Percentiles rank a stretch among this genome's conserved stretches.
These are phyloP conservation scores for Adiantum capillusveneris DNA, from an alignment of 75 land plant species.

Conservation along the genomic window DNA sequence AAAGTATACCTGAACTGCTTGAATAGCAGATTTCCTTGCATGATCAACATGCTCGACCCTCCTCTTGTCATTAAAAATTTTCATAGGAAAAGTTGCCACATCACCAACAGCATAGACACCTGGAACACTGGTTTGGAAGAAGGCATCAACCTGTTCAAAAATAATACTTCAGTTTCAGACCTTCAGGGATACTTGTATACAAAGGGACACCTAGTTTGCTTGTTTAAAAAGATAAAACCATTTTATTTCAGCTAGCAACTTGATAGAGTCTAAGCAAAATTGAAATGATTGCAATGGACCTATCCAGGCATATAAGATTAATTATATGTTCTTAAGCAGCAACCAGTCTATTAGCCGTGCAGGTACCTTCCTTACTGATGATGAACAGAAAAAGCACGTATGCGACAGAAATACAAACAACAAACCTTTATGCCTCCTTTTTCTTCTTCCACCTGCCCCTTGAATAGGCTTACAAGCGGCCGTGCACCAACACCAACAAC, in stretches of 20 bases:
- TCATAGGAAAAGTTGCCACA: conserved; percentile 93
- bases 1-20: conserved; percentile 87
- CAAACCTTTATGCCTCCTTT: conserved; percentile 94
- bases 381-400: not conserved
- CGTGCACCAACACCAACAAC: conserved; percentile 95
- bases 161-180: too few species aligned
- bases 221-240: too few species aligned
- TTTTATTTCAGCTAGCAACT: too few species aligned
- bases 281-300: too few species aligned
- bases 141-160: conserved; percentile 69
- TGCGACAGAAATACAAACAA: not conserved
- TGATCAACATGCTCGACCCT: conserved; percentile 98
- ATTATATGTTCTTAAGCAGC: too few species aligned
- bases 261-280: too few species aligned
- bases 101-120: conserved; percentile 25
- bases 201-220: too few species aligned
- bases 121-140: conserved; percentile 78
- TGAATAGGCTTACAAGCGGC: conserved; percentile 64
- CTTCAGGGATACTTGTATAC: too few species aligned
- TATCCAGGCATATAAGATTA: too few species aligned
- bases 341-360: too few species aligned
- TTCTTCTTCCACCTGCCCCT: conserved; percentile 81
- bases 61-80: conserved; percentile 61
- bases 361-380: not conserved
- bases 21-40: conserved; percentile 92